A percentile compares a stretch with the other conserved stretches of the same genome.
Evolutionary conservation across 2,329 filamentous ascomycete genomes (phyloP).

Genomic region (Taxawa tesnikishii): DNA sequence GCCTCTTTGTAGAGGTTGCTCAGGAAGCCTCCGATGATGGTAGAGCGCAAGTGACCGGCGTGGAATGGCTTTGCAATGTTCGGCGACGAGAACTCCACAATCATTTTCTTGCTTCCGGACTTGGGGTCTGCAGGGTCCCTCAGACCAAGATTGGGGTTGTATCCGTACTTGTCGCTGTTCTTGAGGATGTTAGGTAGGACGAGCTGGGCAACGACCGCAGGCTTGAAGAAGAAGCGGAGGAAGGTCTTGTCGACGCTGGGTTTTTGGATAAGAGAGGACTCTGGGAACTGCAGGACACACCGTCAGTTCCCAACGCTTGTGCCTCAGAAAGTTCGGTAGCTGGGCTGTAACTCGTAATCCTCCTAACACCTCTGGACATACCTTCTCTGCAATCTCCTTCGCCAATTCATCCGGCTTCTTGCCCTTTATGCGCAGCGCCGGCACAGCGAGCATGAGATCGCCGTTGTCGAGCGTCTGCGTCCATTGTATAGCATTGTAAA

Average conservation of each 20-base stretch:
- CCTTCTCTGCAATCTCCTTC: constrained; percentile 40
- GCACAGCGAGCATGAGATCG: constrained; percentile 65
- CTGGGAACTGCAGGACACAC: constrained; percentile 55
- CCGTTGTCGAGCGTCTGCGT: constrained; percentile 71
- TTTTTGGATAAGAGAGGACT: constrained; percentile 60
- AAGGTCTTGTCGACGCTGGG: constrained; percentile 57
- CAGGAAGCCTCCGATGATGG: constrained; percentile 63
- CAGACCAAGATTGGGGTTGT: constrained; percentile 46
- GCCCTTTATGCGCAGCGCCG: constrained; percentile 63
- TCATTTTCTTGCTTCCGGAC: constrained; percentile 51
- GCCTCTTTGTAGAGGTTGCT: constrained; percentile 55
- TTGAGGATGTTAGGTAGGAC: constrained; percentile 59
- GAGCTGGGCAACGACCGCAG: constrained; percentile 50
- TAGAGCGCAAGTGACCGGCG: constrained; percentile 61
- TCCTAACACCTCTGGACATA: constrained; percentile 7
- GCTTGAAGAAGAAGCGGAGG: constrained; percentile 70
- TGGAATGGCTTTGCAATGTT: constrained; percentile 81
- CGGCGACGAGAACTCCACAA: constrained; percentile 75
- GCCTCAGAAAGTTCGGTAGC: neutral
- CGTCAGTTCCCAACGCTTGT: too few relatives aligned
- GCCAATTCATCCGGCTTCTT: constrained; percentile 47
- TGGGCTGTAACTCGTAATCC: too few relatives aligned
- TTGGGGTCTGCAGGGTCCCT: constrained; percentile 49
- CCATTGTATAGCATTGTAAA: constrained; percentile 68
- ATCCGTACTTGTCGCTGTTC: constrained; percentile 50